phyloP scores from a whole-genome alignment of 352 stramenopile genomes.

The Phytophthora vignae region DNA sequence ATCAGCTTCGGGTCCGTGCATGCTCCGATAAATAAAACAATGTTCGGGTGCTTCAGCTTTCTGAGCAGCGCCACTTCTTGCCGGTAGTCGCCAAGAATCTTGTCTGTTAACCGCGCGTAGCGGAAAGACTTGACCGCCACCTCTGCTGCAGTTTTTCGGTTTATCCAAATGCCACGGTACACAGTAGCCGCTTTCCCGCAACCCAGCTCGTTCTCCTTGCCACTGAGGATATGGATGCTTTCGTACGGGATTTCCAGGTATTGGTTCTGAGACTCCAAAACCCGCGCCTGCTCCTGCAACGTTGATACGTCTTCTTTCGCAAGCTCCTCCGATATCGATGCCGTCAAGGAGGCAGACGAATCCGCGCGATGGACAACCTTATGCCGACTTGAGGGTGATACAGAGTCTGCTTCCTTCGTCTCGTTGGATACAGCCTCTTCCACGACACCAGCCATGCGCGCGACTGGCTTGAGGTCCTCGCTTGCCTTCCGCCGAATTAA shows the following conservation, averaged over 20 bases:
- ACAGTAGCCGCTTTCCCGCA: conserved; percentile 89
- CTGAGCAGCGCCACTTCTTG: conserved; percentile 87
- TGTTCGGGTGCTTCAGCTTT: conserved; percentile 91
- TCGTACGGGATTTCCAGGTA: conserved; percentile 91
- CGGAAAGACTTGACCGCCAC: conserved; percentile 90
- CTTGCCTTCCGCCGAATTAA: conserved; percentile 72
- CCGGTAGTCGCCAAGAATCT: conserved; percentile 88
- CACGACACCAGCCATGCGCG: conserved; percentile 32
- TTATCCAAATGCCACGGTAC: conserved; percentile 90
- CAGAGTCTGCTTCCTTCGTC: conserved; percentile 32
- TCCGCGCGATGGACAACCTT: conserved; percentile 48
- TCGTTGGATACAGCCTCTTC: conserved; percentile 38
- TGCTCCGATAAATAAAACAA: conserved; percentile 91
- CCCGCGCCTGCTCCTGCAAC: conserved; percentile 80
- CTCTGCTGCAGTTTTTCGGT: conserved; percentile 81
- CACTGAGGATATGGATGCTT: conserved; percentile 86
- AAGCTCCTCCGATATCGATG: conserved; percentile 57
- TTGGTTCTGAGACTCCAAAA: conserved; percentile 87
- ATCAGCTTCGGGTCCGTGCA: conserved; percentile 91
- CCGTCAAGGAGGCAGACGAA: conserved; percentile 51
- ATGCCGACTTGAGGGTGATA: conserved; percentile 26
- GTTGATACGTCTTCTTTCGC: conserved; percentile 70
- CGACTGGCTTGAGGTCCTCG: conserved; percentile 50
- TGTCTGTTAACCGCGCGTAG: conserved; percentile 89
- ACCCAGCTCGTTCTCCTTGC: conserved; percentile 89